Evolutionary conservation across 2,329 filamentous ascomycete genomes (phyloP).

Genomic region (Didymella keratinophila): DNA sequence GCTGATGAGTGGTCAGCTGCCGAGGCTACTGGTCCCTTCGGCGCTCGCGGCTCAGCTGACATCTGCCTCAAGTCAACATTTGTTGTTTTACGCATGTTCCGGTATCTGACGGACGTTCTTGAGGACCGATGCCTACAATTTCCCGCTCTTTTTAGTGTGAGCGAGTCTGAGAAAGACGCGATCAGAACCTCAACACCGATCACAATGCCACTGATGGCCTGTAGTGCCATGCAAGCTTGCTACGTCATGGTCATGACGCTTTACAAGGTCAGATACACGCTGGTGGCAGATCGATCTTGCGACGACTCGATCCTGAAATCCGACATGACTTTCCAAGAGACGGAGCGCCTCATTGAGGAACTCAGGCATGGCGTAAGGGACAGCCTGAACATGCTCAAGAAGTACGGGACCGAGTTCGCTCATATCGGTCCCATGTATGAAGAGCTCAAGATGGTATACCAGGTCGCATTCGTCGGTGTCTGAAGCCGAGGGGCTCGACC

Average conservation of each 20-base stretch:
- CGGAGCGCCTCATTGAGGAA: conserved; percentile 16
- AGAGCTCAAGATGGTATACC: conserved; percentile 12
- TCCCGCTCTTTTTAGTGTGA: not conserved
- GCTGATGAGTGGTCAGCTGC: conserved; percentile 2
- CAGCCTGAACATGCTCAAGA: conserved; percentile 12
- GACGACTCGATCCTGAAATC: not conserved
- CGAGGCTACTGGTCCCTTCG: conserved; percentile 2
- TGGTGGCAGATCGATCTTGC: not conserved
- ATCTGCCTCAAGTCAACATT: conserved; percentile 18
- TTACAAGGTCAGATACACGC: conserved; percentile 8
- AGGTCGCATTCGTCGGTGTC: conserved; percentile 10
- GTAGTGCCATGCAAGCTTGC: conserved; percentile 18
- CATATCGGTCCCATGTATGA: conserved; percentile 13
- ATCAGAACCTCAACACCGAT: conserved; percentile 1
- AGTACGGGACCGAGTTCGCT: conserved; percentile 4
- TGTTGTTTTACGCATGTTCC: conserved; percentile 13
- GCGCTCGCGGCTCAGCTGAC: conserved; percentile 5
- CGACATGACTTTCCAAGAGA: conserved; percentile 1
- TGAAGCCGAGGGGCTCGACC: not conserved
- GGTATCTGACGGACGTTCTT: conserved; percentile 11
- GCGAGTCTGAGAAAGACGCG: not conserved
- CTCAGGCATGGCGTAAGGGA: conserved; percentile 13
- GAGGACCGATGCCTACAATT: conserved; percentile 2
- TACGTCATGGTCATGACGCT: conserved; percentile 20
- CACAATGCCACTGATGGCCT: conserved; percentile 16